A percentile compares a stretch with the other conserved stretches of the same genome.
phyloP scores from a whole-genome alignment of 2,329 filamentous ascomycete species.

The Conoideocrella luteorostrata region DNA sequence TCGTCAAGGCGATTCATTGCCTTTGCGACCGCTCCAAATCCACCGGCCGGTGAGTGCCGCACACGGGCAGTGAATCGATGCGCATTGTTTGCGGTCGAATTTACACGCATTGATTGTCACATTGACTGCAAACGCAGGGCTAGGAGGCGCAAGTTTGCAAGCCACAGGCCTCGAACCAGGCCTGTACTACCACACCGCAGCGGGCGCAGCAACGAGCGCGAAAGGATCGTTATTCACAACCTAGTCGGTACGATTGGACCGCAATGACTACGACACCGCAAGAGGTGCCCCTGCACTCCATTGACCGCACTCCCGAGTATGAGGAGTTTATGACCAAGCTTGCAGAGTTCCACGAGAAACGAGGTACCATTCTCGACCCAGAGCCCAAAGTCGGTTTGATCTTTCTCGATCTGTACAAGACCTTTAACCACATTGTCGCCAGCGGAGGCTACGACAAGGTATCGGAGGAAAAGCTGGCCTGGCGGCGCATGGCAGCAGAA shows the following conservation, averaged over 20 bases:
- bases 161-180: neutral
- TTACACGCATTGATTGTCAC: neutral
- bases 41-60: neutral
- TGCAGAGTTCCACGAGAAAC: conserved; percentile 66
- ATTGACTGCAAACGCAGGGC: neutral
- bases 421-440: conserved; percentile 70
- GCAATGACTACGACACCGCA: conserved; percentile 21
- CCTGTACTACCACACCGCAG: no score
- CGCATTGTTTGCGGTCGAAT: neutral
- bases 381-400: conserved; percentile 75
- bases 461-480: conserved; percentile 76
- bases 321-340: conserved; percentile 72
- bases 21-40: conserved; percentile 16
- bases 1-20: conserved; percentile 12
- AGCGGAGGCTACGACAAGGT: conserved; percentile 83
- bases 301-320: conserved; percentile 64
- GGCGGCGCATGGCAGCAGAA: conserved; percentile 72
- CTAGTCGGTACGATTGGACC: conserved; percentile 4
- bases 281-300: conserved; percentile 34
- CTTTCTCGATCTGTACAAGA: conserved; percentile 68
- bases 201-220: neutral
- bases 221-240: conserved; percentile 2
- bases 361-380: conserved; percentile 71
- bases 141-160: conserved; percentile 6
- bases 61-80: conserved; percentile 3